These are phyloP conservation scores for Suhomyces anneliseae DNA, from an alignment of 1,139 yeast species.

Conservation along the genomic window DNA sequence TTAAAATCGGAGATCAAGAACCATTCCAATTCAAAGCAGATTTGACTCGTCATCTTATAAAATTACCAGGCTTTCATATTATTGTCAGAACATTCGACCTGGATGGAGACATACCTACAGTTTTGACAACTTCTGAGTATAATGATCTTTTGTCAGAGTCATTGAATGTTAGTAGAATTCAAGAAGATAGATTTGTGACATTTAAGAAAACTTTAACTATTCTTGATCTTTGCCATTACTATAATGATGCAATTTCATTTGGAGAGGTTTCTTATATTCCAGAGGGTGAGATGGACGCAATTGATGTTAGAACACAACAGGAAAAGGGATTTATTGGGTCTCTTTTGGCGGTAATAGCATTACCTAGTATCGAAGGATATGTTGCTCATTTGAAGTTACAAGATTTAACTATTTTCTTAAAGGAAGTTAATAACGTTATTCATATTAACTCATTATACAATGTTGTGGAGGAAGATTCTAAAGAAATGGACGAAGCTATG, in stretches of 20 bases:
- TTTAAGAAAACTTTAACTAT: conserved; percentile 11
- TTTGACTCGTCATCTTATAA: conserved; percentile 16
- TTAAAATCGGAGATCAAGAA: background rate
- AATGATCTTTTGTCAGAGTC: background rate
- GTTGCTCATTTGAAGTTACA: background rate
- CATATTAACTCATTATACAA: conserved; percentile 3
- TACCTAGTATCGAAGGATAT: conserved; percentile 12
- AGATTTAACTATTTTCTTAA: background rate
- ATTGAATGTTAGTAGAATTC: background rate
- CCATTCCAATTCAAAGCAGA: conserved; percentile 4
- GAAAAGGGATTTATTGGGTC: conserved; percentile 1
- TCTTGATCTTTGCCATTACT: conserved; percentile 14
- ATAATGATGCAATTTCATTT: background rate
- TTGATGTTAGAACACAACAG: conserved; percentile 2
- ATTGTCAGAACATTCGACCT: background rate
- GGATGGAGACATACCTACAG: background rate
- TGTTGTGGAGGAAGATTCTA: no score
- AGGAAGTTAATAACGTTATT: conserved; percentile 13
- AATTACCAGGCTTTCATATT: conserved; percentile 10
- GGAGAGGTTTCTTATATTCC: background rate
- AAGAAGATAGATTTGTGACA: background rate
- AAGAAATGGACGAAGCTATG: background rate
- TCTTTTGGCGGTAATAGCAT: conserved; percentile 5
- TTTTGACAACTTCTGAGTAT: background rate
- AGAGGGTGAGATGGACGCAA: background rate